Evolutionary conservation across 345 rosid genomes (phyloP).

Genomic region (Salix viminalis): DNA sequence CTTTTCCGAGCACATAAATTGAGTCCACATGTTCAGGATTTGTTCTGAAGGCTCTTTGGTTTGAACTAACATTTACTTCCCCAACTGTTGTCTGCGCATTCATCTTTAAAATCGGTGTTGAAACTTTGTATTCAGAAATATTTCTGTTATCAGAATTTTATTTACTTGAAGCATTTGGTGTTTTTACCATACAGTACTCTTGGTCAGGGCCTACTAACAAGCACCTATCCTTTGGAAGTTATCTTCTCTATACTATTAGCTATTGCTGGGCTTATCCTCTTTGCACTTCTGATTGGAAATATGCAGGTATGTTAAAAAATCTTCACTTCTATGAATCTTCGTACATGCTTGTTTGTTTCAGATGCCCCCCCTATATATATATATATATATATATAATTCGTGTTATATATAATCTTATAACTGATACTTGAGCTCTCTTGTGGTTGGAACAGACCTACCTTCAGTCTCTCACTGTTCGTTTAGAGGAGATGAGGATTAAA

Average conservation of each 20-base stretch:
- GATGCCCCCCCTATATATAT: neutral
- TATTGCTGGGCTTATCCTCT: conserved; percentile 66
- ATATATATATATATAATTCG: no score
- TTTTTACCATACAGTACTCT: conserved; percentile 49
- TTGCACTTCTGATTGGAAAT: conserved; percentile 75
- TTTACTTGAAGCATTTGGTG: neutral
- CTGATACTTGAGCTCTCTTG: neutral
- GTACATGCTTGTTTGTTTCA: neutral
- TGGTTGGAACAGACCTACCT: conserved; percentile 67
- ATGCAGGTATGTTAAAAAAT: conserved; percentile 47
- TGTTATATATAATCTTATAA: no score
- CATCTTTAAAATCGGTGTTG: neutral
- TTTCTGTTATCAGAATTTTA: neutral
- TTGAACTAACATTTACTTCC: neutral
- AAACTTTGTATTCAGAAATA: neutral
- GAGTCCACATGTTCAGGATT: neutral
- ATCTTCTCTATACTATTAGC: conserved; percentile 72
- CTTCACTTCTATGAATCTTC: neutral
- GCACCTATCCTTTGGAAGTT: conserved; percentile 67
- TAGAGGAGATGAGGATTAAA: conserved; percentile 93
- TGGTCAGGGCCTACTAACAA: conserved; percentile 88
- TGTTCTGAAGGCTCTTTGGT: neutral
- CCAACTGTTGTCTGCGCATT: neutral
- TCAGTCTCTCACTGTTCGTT: conserved; percentile 67
- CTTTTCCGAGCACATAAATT: neutral